phyloP scores from a whole-genome alignment of 1,284 basidiomycete genomes.

The Wallemia hederae region DNA sequence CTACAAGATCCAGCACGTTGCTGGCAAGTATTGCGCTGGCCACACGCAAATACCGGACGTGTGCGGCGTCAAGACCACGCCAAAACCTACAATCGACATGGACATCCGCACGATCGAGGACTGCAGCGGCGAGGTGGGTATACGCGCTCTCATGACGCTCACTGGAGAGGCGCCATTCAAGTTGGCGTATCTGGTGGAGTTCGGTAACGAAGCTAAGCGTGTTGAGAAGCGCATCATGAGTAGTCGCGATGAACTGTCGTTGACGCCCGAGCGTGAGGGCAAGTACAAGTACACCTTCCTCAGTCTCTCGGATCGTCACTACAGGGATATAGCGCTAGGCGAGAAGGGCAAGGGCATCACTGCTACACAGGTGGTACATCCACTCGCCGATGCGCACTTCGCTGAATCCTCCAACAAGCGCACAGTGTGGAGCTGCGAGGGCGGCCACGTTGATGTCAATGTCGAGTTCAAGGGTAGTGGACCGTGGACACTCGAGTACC shows the following conservation, averaged over 20 bases:
- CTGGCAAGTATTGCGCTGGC: conserved; percentile 40
- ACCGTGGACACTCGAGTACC: conserved; percentile 56
- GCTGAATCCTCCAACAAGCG: conserved; percentile 20
- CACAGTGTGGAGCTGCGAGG: conserved; percentile 28
- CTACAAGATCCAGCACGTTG: conserved; percentile 1
- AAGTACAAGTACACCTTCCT: conserved; percentile 64
- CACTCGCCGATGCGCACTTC: conserved; percentile 50
- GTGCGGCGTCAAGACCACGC: conserved; percentile 17
- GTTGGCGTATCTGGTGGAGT: conserved; percentile 44
- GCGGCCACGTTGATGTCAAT: conserved; percentile 37
- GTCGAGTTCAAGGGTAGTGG: conserved; percentile 52
- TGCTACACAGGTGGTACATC: conserved; percentile 63
- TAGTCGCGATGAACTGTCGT: conserved; percentile 50
- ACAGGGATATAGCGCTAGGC: conserved; percentile 33
- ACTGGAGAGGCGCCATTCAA: conserved; percentile 72
- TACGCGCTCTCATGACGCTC: conserved; percentile 56
- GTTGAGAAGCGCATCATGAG: conserved; percentile 25
- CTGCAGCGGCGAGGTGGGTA: conserved; percentile 78
- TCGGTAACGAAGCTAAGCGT: conserved; percentile 29
- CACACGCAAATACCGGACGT: conserved; percentile 31
- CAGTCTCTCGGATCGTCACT: conserved; percentile 54
- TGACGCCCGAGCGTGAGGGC: conserved; percentile 66
- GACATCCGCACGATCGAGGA: conserved; percentile 30
- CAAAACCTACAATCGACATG: conserved; percentile 41
- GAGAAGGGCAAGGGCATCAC: conserved; percentile 24